phyloP scores from a whole-genome alignment of 768 basidiomycete genomes.

The Cantharellus cinnabarinus region DNA sequence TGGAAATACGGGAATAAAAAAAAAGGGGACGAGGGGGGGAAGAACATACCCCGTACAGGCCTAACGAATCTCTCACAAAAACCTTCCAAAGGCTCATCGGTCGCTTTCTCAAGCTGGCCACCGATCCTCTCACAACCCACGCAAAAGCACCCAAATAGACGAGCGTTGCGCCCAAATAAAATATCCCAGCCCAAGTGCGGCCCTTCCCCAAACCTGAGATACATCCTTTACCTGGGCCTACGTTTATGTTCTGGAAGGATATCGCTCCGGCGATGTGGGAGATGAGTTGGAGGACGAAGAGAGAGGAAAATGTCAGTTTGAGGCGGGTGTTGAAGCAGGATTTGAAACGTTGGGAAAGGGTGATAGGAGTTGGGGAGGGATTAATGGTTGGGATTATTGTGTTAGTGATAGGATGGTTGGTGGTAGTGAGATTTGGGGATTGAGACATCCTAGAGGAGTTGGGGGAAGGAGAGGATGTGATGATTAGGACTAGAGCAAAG shows the following conservation, averaged over 20 bases:
- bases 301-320: constrained; percentile 35
- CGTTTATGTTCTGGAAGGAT: constrained; percentile 58
- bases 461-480: constrained; percentile 36
- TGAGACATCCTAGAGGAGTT: constrained; percentile 46
- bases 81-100: not conserved
- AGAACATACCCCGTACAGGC: not conserved
- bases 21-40: constrained; percentile 31
- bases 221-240: constrained; percentile 58
- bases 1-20: constrained; percentile 36
- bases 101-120: not conserved
- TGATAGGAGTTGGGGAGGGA: too few relatives aligned
- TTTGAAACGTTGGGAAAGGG: not conserved
- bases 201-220: constrained; percentile 55
- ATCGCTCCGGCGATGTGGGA: constrained; percentile 55
- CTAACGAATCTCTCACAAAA: too few relatives aligned
- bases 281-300: constrained; percentile 48
- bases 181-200: constrained; percentile 59
- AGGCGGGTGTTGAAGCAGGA: not conserved
- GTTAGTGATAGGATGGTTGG: too few relatives aligned
- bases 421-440: constrained; percentile 7
- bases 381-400: too few relatives aligned
- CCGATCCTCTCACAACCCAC: constrained; percentile 11
- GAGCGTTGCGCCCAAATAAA: constrained; percentile 62
- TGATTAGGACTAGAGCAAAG: constrained; percentile 41
- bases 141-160: constrained; percentile 50